These are phyloP conservation scores for Acer negundo DNA, from an alignment of 345 rosid species.

Conservation along the genomic window DNA sequence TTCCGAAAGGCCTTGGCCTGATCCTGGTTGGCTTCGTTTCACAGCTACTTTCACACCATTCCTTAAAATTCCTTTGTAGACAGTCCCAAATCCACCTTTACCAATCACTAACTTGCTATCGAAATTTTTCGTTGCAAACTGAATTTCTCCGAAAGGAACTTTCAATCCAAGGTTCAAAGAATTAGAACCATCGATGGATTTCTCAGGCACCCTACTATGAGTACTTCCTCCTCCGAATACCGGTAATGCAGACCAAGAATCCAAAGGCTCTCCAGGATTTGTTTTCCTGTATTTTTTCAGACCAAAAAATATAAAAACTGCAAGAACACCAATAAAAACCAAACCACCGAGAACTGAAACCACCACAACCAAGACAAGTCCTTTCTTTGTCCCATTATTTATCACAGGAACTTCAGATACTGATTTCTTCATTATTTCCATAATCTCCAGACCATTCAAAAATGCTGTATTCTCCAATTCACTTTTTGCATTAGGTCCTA, in stretches of 20 bases:
- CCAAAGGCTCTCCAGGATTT: conserved; percentile 25
- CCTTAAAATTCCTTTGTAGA: conserved; percentile 42
- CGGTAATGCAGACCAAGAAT: conserved; percentile 27
- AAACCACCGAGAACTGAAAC: conserved; percentile 35
- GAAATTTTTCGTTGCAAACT: conserved; percentile 46
- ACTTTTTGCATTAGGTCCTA: conserved; percentile 21
- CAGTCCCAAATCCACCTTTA: conserved; percentile 50
- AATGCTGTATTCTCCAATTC: conserved; percentile 5
- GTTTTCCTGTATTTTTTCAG: conserved; percentile 31
- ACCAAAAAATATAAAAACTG: conserved; percentile 18
- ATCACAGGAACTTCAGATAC: neutral
- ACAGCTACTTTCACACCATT: conserved; percentile 48
- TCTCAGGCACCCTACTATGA: conserved; percentile 22
- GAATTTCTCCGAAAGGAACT: conserved; percentile 42
- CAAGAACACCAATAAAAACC: conserved; percentile 26
- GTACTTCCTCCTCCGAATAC: conserved; percentile 29
- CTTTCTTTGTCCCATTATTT: neutral
- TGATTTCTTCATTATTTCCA: conserved; percentile 38
- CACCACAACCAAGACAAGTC: conserved; percentile 14
- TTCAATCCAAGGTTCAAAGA: conserved; percentile 39
- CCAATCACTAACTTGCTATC: conserved; percentile 39
- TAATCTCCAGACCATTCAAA: conserved; percentile 59
- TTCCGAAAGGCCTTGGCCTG: conserved; percentile 52
- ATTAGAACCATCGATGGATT: conserved; percentile 21
- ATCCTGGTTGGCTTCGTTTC: conserved; percentile 46